These are phyloP conservation scores for Vigna radiata DNA, from an alignment of 306 rosid species.

Conservation along the genomic window DNA sequence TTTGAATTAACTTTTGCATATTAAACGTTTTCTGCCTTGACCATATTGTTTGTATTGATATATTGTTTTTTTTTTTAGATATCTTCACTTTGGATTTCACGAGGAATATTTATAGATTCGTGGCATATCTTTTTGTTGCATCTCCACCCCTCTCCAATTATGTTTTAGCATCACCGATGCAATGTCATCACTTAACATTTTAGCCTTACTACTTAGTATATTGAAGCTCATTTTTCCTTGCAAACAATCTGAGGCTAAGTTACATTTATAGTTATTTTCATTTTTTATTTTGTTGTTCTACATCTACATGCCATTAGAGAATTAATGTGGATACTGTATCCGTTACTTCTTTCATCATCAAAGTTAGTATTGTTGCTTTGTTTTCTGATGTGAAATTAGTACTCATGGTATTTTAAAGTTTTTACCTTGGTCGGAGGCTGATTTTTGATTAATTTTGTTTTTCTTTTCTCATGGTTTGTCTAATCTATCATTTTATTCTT, in stretches of 20 bases:
- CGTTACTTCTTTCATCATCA: not conserved
- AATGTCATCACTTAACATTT: too few species aligned
- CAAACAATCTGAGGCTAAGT: too few species aligned
- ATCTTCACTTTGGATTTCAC: not conserved
- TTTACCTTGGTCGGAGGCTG: not conserved
- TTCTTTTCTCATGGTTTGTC: conserved; percentile 15
- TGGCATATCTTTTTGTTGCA: not conserved
- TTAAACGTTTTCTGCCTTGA: not conserved
- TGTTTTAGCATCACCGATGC: too few species aligned
- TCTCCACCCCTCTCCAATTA: not conserved
- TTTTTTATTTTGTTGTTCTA: too few species aligned
- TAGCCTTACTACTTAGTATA: too few species aligned
- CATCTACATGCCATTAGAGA: not conserved
- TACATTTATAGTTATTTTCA: too few species aligned
- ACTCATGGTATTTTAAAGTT: not conserved
- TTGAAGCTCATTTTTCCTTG: too few species aligned
- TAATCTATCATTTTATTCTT: conserved; percentile 7
- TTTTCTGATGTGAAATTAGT: conserved; percentile 22
- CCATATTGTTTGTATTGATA: not conserved
- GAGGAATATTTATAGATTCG: not conserved
- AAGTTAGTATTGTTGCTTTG: not conserved
- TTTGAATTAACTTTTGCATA: not conserved
- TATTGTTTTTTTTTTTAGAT: not conserved
- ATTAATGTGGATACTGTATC: not conserved
- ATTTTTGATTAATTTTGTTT: conserved; percentile 7